Evolutionary conservation across 2,329 filamentous ascomycete genomes (phyloP).

Genomic region (Colletotrichum sp.): DNA sequence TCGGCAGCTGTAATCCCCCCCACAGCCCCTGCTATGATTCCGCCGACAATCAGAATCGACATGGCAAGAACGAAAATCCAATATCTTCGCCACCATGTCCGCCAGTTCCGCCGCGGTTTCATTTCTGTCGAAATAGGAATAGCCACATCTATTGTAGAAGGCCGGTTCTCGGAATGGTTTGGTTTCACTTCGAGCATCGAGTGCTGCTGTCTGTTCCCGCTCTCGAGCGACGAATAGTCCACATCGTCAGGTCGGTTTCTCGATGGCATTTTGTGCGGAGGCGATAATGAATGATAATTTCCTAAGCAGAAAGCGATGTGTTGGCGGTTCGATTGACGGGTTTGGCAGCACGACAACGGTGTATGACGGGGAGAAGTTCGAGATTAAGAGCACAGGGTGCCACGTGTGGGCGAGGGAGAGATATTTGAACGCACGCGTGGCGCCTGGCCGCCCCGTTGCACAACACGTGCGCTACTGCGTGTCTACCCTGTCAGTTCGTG

Average conservation of each 20-base stretch:
- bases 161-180: neutral
- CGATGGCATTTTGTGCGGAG: neutral
- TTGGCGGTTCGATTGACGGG: neutral
- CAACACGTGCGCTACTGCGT: slow-evolving; percentile 3
- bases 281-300: neutral
- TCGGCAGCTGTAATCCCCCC: slow-evolving; percentile 2
- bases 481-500: neutral
- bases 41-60: slow-evolving; percentile 3
- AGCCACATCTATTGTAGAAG: slow-evolving; percentile 1
- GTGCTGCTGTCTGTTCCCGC: neutral
- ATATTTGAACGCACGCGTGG: neutral
- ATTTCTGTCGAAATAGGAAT: slow-evolving; percentile 1
- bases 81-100: slow-evolving; percentile 5
- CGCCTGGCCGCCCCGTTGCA: neutral
- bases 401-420: neutral
- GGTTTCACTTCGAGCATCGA: neutral
- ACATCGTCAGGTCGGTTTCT: neutral
- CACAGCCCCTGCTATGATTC: slow-evolving; percentile 10
- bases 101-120: neutral
- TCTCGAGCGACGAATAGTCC: neutral
- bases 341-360: neutral
- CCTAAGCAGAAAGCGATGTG: neutral
- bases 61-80: slow-evolving; percentile 16
- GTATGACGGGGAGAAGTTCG: neutral
- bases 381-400: neutral